Evolutionary conservation across 1,139 yeast genomes (phyloP), one percentile per base, ranked within the genome.

Genomic region (Yamadazyma friedrichii): DNA sequence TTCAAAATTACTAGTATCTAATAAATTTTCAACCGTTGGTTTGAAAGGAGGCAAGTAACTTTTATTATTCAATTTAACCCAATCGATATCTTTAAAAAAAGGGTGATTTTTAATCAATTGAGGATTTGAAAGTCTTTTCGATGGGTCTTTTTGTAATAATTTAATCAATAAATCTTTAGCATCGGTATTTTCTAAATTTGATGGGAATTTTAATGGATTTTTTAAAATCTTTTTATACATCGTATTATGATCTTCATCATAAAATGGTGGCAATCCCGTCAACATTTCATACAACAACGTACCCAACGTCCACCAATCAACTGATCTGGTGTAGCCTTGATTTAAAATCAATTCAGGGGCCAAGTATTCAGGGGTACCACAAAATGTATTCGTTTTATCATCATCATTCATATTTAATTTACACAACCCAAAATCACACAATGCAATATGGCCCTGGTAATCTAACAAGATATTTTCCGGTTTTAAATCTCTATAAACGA

Each of bases 231-330:
- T 93, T 58, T 88, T 82, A 68, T 93, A 93, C 98, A 93, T 93
- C 39, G 83, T 82, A 44, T 89, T 85, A n/a, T 86, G 85, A 63
- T 91, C 93, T 58, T 89, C 96, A 58, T 91, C 98, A 60, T 88
- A 93, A 60, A 89, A 93, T 36, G 97, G 97, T 8, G 98, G 98
- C 50, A 93, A 74, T 0, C 98, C 97, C 2, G 97, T 89, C 49
- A 94, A 76, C 98, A 93, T 93, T 62, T 93, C 98, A 61, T 87
- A 93, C 35, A 93, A 72, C 39, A 93, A 73, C 30, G 93, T 93
- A 29, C 98, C 98, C 49, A 93, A 72, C 1, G 98, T 93, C 98
- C 98, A 93, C 83, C 96, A 93, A 65, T 93, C 98, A 31, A 93
- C 98, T 55, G 87, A 84, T 61, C 95, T 80, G 6, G 98, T 89